These are phyloP conservation scores for Astrothelium subdiscretum DNA, from an alignment of 495 filamentous ascomycete genomes.

Conservation along the genomic window DNA sequence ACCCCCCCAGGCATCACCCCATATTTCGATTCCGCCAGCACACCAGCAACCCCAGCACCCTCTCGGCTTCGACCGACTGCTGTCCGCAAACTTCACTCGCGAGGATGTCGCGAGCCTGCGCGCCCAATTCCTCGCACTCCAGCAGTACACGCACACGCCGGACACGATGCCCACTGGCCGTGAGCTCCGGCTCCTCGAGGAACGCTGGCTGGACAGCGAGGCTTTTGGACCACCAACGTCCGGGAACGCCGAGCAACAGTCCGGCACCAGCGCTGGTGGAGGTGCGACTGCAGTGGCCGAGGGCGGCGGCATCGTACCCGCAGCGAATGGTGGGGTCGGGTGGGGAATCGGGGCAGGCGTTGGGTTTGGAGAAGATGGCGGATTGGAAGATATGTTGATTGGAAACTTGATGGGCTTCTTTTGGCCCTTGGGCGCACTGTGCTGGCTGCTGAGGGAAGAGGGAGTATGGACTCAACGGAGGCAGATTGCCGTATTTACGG, in stretches of 20 bases:
- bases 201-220: conserved; percentile 83
- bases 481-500: conserved; percentile 72
- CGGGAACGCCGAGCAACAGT: conserved; percentile 16
- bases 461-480: conserved; percentile 76
- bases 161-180: conserved; percentile 67
- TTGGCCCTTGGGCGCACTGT: conserved; percentile 77
- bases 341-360: conserved; percentile 12
- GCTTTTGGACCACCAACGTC: conserved; percentile 13
- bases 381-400: conserved; percentile 75
- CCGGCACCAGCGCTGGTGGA: conserved; percentile 19
- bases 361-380: conserved; percentile 39
- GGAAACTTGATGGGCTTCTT: conserved; percentile 87
- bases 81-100: conserved; percentile 65
- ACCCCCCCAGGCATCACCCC: neutral
- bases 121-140: conserved; percentile 71
- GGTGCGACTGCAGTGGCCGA: conserved; percentile 25
- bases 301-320: conserved; percentile 14
- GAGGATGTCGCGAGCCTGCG: conserved; percentile 72
- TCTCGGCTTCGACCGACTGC: conserved; percentile 79
- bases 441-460: conserved; percentile 77
- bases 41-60: conserved; percentile 43
- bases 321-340: conserved; percentile 20
- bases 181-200: conserved; percentile 58
- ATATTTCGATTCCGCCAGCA: conserved; percentile 19
- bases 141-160: conserved; percentile 63